Base-by-base conservation (phyloP, 345 rosid genomes). In the Leavenworthia alabamica region DNA sequence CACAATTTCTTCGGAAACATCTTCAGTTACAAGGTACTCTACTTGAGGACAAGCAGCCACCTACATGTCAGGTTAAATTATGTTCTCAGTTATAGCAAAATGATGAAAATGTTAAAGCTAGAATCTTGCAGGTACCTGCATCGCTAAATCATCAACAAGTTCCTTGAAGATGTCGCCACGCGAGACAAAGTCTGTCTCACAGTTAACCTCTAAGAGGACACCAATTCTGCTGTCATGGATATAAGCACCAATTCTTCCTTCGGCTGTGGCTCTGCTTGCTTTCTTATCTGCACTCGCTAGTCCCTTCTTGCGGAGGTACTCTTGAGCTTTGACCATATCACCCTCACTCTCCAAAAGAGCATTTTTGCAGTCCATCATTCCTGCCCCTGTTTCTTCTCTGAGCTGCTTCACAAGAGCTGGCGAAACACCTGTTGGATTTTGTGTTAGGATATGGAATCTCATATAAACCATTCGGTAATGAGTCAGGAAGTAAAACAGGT, bases 321-420 rank as follows among this genome's bases (percentile, higher is more conserved):
- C 99, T 64, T 80, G 95, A 67, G 99, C 97, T 82, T 89, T 92
- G 55, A 76, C 76, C 36, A 86, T 77, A 67, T 86, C 89, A 1
- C 96, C 98, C 56, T 79, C 95, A 12, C 84, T 81, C 79, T 86
- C 97, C 4, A 75, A 58, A 2, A 92, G 90, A 22, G 91, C 98
- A 32, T 80, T 89, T 78, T 89, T 92, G 89, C 97, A 92, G 75
- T 89, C 94, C 98, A 92, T 92, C 98, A 92, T 92, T 73, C 97
- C 98, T 15, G 97, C 97, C 19, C 97, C 97, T 12, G 98, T 80
- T 78, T 89, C 98, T 67, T 92, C 98, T 52, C 97, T 89, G 8
- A 92, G 97, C 75, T 86, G 96, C 83, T 92, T 92, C 56, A 89
- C 98, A 4, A 92, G 80, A 53, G 83, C 81, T 60, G 97, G 89